Conservation (phyloP, 768 basidiomycete species). For the Kwoniella sp. region DNA sequence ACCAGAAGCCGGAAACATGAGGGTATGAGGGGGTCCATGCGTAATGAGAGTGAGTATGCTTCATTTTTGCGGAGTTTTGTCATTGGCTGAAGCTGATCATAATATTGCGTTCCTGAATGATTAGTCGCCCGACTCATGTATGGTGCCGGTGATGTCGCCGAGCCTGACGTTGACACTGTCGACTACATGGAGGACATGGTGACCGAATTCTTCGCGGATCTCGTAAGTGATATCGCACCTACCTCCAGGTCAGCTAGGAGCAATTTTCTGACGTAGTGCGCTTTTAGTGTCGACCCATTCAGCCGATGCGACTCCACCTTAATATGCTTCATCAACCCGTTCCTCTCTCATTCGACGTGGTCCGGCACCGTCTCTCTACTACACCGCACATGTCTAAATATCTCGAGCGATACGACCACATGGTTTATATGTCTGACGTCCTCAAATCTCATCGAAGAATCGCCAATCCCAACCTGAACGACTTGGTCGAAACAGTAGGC, state of each 20-base stretch:
- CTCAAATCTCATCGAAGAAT: conserved; percentile 21
- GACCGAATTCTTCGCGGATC: conserved; percentile 41
- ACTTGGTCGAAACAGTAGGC: conserved; percentile 39
- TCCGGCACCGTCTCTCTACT: conserved; percentile 38
- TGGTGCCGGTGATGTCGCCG: conserved; percentile 45
- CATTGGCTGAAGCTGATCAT: neutral
- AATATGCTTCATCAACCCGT: conserved; percentile 18
- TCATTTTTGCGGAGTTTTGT: neutral
- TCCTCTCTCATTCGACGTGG: conserved; percentile 28
- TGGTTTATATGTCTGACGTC: conserved; percentile 33
- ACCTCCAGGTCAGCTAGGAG: too few species aligned
- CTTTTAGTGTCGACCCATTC: conserved; percentile 43
- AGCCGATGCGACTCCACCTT: conserved; percentile 26
- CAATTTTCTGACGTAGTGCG: too few species aligned
- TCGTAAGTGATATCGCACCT: conserved; percentile 38
- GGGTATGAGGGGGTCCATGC: conserved; percentile 43
- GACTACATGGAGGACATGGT: conserved; percentile 50
- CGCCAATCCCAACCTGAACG: conserved; percentile 25
- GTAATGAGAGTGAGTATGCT: conserved; percentile 43
- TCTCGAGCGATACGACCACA: conserved; percentile 42
- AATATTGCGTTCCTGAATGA: neutral
- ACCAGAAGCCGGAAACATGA: conserved; percentile 26
- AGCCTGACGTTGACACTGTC: conserved; percentile 40
- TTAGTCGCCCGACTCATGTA: conserved; percentile 48
- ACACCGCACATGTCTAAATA: conserved; percentile 35